Percentiles rank a stretch among this genome's conserved stretches.
phyloP scores from a whole-genome alignment of 257 asterid genomes.

The Plectranthus barbatus region DNA sequence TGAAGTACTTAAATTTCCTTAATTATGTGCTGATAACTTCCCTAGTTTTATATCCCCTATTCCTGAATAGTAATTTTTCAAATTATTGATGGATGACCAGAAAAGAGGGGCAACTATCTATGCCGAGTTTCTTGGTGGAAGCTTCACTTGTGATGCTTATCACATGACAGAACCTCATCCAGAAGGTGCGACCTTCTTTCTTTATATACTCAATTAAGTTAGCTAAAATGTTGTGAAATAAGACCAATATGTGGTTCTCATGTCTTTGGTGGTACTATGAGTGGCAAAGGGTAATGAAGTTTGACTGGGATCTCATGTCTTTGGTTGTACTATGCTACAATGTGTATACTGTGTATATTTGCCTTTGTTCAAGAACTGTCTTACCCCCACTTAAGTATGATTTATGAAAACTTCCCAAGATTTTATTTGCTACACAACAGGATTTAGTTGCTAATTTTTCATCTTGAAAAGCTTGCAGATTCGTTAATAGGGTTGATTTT shows the following conservation, averaged over 20 bases:
- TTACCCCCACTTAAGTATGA: not conserved
- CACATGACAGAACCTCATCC: slow-evolving; percentile 99
- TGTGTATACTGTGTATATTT: not conserved
- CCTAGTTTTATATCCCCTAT: not conserved
- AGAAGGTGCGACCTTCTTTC: slow-evolving; percentile 44
- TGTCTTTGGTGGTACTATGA: not conserved
- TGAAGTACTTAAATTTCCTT: not conserved
- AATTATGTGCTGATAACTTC: not conserved
- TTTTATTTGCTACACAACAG: no score
- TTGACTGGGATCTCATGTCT: not conserved
- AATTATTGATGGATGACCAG: slow-evolving; percentile 34
- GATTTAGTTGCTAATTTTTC: not conserved
- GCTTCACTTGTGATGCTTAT: slow-evolving; percentile 96
- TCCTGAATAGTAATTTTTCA: slow-evolving; percentile 5
- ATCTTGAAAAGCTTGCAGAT: not conserved
- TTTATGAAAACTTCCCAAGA: no score
- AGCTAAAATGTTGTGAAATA: not conserved
- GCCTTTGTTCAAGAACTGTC: not conserved
- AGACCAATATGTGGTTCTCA: not conserved
- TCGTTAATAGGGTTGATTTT: not conserved
- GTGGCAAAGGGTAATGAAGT: not conserved
- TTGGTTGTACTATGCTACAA: not conserved
- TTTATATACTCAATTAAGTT: slow-evolving; percentile 1
- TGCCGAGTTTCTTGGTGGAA: slow-evolving; percentile 97
- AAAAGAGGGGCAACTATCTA: slow-evolving; percentile 86